phyloP scores from a whole-genome alignment of 192 early-diverging fungal species.

The Bifiguratus adelaidae region DNA sequence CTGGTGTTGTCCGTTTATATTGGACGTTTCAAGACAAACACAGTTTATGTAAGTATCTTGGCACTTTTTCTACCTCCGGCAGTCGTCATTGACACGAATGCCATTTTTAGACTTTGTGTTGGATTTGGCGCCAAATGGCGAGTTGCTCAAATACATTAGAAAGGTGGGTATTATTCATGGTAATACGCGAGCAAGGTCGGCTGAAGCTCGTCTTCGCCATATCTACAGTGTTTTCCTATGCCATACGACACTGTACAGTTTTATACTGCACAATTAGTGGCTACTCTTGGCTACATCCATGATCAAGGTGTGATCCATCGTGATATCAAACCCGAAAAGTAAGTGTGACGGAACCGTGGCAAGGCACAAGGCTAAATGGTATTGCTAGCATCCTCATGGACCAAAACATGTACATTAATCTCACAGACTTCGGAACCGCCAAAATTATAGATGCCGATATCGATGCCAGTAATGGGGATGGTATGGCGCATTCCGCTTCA shows the following conservation, averaged over 20 bases:
- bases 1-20: constrained; percentile 84
- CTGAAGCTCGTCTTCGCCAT: neutral
- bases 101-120: constrained; percentile 68
- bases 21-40: constrained; percentile 92
- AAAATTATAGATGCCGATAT: constrained; percentile 53
- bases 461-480: constrained; percentile 23
- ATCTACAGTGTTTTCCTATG: neutral
- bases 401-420: constrained; percentile 82
- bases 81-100: neutral
- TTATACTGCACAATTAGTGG: constrained; percentile 81
- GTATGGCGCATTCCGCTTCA: neutral
- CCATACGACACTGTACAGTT: constrained; percentile 28
- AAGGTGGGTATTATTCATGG: constrained; percentile 29
- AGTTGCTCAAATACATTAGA: constrained; percentile 77
- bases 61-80: neutral
- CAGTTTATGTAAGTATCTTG: constrained; percentile 55
- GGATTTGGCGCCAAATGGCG: constrained; percentile 84
- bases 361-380: neutral
- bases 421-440: constrained; percentile 96
- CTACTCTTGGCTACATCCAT: constrained; percentile 86
- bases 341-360: constrained; percentile 7
- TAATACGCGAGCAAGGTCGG: neutral
- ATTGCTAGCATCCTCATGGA: constrained; percentile 67
- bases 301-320: constrained; percentile 76
- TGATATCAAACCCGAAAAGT: constrained; percentile 95